Evolutionary conservation across 2,329 filamentous ascomycete species (phyloP), one percentile per base, ranked within the genome.

Genomic region (Fusarium gaditjirri): DNA sequence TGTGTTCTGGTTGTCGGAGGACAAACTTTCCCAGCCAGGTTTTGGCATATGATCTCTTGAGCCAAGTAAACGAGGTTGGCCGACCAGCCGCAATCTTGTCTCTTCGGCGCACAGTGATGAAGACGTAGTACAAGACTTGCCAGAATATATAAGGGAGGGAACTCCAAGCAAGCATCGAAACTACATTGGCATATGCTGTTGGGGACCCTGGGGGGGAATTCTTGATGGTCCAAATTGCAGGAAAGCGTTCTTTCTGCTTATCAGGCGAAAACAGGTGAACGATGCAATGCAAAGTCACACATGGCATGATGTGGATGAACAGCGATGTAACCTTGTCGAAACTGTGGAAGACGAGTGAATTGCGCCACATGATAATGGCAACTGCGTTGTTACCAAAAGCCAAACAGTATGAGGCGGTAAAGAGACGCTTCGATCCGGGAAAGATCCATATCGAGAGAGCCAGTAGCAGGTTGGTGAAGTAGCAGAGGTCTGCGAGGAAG

Each of bases 301-400:
- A 97, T 2, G 96, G 96, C 95, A 99, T 99, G 78, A 99, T 97
- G 82, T 99, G 96, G 75, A 99, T 98, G 84, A 99, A 99, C n/a
- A 99, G 87, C 80, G 94, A 96, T 17, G 95, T 97, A 68, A 98
- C 94, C 83, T 99, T 99, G 86, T 99, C 96, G 83, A 99, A 91
- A 79, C 94, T 97, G 85, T 99, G 96, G 81, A 99, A 99, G 50
- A 99, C 96, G 78, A 99, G 89, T 36, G 95, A 98, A 81, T 99
- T 99, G 72, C 96, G 91, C 96, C 96, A 99, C 95, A 99, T 96
- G 79, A 96, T 94, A 80, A 99, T 98, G 17, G 96, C 96, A 50
- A 98, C 91, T 25, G 96, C 96, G 79, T 99, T 99, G 83, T 99
- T 99, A 71, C 96, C 96, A 79, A 94, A 97, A 14, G 95, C 93